These are phyloP conservation scores for Backusella parvicylindrica DNA, from an alignment of 192 early-diverging fungal species.

Conservation along the genomic window DNA sequence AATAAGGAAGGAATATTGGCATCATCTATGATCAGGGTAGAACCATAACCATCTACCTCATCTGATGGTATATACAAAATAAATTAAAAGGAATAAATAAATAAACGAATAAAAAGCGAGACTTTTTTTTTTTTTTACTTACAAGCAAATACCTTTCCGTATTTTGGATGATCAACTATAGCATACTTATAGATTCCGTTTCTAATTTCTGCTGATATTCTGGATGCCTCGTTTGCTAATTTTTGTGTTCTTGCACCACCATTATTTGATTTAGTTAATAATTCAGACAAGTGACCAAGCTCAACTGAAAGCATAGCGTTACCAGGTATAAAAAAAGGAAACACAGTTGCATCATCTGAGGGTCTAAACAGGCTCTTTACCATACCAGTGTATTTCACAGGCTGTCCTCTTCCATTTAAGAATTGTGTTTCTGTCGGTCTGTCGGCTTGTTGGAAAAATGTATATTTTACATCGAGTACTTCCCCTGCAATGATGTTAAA, in stretches of 20 bases:
- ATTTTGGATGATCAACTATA: conserved; percentile 39
- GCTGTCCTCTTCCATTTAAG: conserved; percentile 39
- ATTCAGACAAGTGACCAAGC: conserved; percentile 38
- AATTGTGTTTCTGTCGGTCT: conserved; percentile 42
- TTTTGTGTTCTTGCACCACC: conserved; percentile 6
- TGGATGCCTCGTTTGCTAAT: conserved; percentile 37
- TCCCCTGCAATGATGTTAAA: conserved; percentile 1
- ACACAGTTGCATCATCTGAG: conserved; percentile 53
- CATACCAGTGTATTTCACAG: conserved; percentile 36
- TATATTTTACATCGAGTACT: background rate
- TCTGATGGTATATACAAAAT: conserved; percentile 9
- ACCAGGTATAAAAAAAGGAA: conserved; percentile 56
- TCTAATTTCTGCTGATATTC: conserved; percentile 44
- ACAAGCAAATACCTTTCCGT: conserved; percentile 58
- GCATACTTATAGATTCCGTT: conserved; percentile 50
- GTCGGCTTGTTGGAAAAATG: conserved; percentile 26
- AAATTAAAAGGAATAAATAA: background rate
- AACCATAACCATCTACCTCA: conserved; percentile 70
- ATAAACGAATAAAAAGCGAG: background rate
- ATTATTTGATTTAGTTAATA: conserved; percentile 34
- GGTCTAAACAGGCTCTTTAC: conserved; percentile 54
- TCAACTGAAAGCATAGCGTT: conserved; percentile 64
- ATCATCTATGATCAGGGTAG: conserved; percentile 64
- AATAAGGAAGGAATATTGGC: conserved; percentile 67
- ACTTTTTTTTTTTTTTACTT: background rate